A percentile compares a stretch with the other conserved stretches of the same genome.
Conservation (phyloP, 768 basidiomycete species). For the Leccinum ochraceum region DNA sequence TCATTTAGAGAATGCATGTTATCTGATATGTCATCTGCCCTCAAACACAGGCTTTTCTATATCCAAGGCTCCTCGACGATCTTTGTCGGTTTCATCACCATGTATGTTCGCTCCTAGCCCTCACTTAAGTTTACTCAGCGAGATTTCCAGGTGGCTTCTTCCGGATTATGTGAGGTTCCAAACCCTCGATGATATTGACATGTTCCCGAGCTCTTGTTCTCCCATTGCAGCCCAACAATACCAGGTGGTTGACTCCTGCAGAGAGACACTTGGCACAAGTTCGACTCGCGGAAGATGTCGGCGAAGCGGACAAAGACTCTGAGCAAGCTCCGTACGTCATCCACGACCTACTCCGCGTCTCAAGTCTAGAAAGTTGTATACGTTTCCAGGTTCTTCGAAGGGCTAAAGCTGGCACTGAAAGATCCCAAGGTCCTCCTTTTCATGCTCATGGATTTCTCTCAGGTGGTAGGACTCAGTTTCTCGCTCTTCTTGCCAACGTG, state of each 20-base stretch:
- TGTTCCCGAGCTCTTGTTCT: background rate
- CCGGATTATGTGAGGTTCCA: background rate
- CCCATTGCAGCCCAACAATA: background rate
- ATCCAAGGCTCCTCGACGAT: background rate
- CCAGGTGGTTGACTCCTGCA: background rate
- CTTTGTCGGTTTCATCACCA: background rate
- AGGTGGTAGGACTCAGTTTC: background rate
- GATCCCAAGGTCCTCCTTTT: background rate
- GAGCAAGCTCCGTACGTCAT: background rate
- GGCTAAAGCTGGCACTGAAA: background rate
- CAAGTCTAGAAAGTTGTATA: background rate
- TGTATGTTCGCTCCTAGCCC: background rate
- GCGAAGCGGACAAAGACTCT: background rate
- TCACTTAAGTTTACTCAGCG: background rate
- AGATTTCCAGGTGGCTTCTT: background rate
- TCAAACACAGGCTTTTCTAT: background rate
- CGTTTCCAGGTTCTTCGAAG: background rate
- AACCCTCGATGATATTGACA: background rate
- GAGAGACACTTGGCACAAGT: background rate
- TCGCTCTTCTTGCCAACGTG: background rate
- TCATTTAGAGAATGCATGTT: background rate
- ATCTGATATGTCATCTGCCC: background rate
- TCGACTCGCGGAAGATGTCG: background rate
- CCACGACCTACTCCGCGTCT: background rate
- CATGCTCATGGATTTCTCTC: background rate